These are phyloP conservation scores for Camelina neglecta DNA, from an alignment of 345 rosid genomes.

Conservation along the genomic window DNA sequence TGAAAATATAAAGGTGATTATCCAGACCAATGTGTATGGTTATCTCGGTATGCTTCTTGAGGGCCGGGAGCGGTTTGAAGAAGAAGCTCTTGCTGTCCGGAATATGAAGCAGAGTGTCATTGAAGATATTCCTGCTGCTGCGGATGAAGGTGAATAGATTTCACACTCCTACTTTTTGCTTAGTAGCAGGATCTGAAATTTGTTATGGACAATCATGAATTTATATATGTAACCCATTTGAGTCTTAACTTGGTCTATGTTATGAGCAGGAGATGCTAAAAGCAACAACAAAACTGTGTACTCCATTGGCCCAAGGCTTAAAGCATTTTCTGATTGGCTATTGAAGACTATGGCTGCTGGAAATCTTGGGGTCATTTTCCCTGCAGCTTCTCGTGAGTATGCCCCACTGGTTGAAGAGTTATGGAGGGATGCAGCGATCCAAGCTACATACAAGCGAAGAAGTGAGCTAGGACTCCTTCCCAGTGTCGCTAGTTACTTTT, in stretches of 20 bases:
- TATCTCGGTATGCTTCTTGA: conserved; percentile 97
- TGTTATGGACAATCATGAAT: background rate
- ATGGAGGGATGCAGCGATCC: conserved; percentile 88
- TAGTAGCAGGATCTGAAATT: background rate
- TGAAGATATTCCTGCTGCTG: conserved; percentile 43
- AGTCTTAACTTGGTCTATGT: conserved; percentile 1
- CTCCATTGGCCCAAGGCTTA: conserved; percentile 80
- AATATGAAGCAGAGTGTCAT: conserved; percentile 40
- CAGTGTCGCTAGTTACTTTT: conserved; percentile 80
- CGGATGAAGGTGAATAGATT: conserved; percentile 49
- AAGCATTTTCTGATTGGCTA: conserved; percentile 94
- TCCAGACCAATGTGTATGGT: conserved; percentile 87
- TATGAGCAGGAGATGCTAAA: conserved; percentile 50
- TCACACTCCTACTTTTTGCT: background rate
- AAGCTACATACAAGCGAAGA: conserved; percentile 78
- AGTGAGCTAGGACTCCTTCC: conserved; percentile 83
- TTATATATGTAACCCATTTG: background rate
- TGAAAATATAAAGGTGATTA: conserved; percentile 75
- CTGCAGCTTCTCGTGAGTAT: conserved; percentile 97
- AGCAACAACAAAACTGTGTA: conserved; percentile 52
- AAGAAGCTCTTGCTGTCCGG: conserved; percentile 66
- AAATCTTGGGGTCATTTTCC: conserved; percentile 81
- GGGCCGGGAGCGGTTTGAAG: conserved; percentile 96
- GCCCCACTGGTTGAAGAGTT: conserved; percentile 93
- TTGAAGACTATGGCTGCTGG: conserved; percentile 92